Percentiles rank a stretch among this genome's conserved stretches.
phyloP scores from a whole-genome alignment of 306 rosid genomes.

The Lotus japonicus region DNA sequence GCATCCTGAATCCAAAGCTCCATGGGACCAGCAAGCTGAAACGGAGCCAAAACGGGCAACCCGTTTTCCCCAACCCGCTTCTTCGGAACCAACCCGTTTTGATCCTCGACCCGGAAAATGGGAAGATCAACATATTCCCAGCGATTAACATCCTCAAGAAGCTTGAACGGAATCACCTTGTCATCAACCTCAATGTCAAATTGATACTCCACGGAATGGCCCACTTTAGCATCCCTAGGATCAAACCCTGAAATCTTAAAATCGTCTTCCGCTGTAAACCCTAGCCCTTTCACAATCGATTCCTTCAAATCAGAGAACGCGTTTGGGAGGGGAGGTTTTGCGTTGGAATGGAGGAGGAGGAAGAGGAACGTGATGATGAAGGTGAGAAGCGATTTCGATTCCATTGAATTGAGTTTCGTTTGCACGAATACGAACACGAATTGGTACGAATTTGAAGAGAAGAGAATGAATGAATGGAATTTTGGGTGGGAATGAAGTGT shows the following conservation, averaged over 20 bases:
- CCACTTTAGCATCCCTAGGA: constrained; percentile 70
- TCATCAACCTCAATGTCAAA: constrained; percentile 75
- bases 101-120: constrained; percentile 51
- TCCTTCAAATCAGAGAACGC: constrained; percentile 83
- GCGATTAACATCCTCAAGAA: constrained; percentile 65
- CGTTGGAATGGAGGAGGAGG: constrained; percentile 16
- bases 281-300: constrained; percentile 66
- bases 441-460: neutral
- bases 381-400: neutral
- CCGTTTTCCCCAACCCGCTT: constrained; percentile 22
- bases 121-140: constrained; percentile 96
- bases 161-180: constrained; percentile 70
- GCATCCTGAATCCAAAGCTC: constrained; percentile 97
- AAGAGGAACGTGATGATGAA: constrained; percentile 15
- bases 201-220: constrained; percentile 80
- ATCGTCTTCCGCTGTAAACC: constrained; percentile 62
- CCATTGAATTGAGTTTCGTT: neutral
- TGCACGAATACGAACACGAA: neutral
- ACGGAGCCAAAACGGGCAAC: constrained; percentile 81
- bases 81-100: constrained; percentile 36
- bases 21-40: constrained; percentile 95
- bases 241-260: constrained; percentile 68
- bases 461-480: neutral
- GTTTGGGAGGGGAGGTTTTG: constrained; percentile 42
- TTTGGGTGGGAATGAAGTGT: neutral